Percentiles rank a stretch among this genome's conserved stretches.
Evolutionary conservation across 2,329 filamentous ascomycete species (phyloP).

Genomic region (Fusarium chlamydosporum): DNA sequence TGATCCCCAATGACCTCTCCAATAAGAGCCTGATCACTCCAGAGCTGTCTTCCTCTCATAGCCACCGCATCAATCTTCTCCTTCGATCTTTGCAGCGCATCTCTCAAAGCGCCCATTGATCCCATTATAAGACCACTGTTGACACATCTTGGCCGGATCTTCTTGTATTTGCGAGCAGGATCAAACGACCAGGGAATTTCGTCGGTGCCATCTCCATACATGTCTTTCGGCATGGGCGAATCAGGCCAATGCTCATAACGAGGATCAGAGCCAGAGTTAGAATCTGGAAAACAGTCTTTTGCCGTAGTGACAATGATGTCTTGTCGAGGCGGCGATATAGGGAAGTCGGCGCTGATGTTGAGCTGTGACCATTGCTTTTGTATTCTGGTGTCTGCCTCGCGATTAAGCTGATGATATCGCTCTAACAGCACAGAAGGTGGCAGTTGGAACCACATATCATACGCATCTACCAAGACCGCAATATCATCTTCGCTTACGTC

Average conservation of each 20-base stretch:
- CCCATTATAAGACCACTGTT: conserved; percentile 58
- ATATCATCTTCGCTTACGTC: conserved; percentile 52
- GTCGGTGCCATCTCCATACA: conserved; percentile 56
- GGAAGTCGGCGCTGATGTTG: conserved; percentile 42
- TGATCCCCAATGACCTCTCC: conserved; percentile 59
- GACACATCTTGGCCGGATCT: conserved; percentile 54
- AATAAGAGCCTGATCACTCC: conserved; percentile 58
- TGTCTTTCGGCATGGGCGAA: conserved; percentile 54
- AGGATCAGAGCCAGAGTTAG: conserved; percentile 55
- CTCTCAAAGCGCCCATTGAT: conserved; percentile 51
- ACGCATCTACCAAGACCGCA: conserved; percentile 56
- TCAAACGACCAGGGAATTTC: conserved; percentile 50
- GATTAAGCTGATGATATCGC: conserved; percentile 56
- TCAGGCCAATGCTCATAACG: conserved; percentile 56
- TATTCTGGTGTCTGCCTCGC: conserved; percentile 53
- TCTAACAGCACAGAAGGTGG: conserved; percentile 56
- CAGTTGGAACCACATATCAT: conserved; percentile 59
- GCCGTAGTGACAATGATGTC: conserved; percentile 54
- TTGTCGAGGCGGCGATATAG: conserved; percentile 52
- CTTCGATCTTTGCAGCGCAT: conserved; percentile 47
- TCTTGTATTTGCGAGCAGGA: conserved; percentile 54
- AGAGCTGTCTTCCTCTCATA: conserved; percentile 54
- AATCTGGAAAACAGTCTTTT: conserved; percentile 56
- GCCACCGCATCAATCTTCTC: conserved; percentile 51
- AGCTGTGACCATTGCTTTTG: conserved; percentile 46